A percentile compares a stretch with the other conserved stretches of the same genome.
These are phyloP conservation scores for Brettanomyces anomalus DNA, from an alignment of 805 yeast genomes.

Conservation along the genomic window DNA sequence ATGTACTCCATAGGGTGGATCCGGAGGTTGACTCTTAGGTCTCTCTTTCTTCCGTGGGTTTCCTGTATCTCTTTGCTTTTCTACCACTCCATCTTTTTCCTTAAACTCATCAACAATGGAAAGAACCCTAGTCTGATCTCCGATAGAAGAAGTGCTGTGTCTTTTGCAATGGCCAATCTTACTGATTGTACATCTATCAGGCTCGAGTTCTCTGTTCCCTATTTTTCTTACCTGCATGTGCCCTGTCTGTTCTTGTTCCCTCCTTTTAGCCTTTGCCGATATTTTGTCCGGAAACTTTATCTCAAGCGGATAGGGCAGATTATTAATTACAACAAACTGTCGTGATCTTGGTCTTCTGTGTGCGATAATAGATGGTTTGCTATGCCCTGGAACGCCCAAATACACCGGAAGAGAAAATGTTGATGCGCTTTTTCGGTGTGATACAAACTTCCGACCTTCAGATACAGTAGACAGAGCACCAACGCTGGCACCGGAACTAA, in stretches of 20 bases:
- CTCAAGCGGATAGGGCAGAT: constrained; percentile 21
- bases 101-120: not conserved
- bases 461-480: not conserved
- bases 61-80: too few relatives aligned
- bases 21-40: too few relatives aligned
- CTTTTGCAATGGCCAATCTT: too few relatives aligned
- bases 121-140: not conserved
- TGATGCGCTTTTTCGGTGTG: not conserved
- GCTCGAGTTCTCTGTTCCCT: not conserved
- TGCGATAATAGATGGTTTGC: not conserved
- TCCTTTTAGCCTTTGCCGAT: constrained; percentile 5
- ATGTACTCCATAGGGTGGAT: too few relatives aligned
- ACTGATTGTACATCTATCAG: too few relatives aligned
- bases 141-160: not conserved
- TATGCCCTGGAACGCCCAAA: not conserved
- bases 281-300: constrained; percentile 22
- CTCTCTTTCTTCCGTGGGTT: too few relatives aligned
- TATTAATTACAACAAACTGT: constrained; percentile 17
- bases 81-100: too few relatives aligned
- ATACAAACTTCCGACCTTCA: not conserved
- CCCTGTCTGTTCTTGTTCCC: constrained; percentile 1
- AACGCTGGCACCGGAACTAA: not conserved
- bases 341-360: constrained; percentile 1
- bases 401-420: not conserved
- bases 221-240: not conserved